These are phyloP conservation scores for Calycina marina DNA, from an alignment of 2,329 filamentous ascomycete genomes.

Conservation along the genomic window DNA sequence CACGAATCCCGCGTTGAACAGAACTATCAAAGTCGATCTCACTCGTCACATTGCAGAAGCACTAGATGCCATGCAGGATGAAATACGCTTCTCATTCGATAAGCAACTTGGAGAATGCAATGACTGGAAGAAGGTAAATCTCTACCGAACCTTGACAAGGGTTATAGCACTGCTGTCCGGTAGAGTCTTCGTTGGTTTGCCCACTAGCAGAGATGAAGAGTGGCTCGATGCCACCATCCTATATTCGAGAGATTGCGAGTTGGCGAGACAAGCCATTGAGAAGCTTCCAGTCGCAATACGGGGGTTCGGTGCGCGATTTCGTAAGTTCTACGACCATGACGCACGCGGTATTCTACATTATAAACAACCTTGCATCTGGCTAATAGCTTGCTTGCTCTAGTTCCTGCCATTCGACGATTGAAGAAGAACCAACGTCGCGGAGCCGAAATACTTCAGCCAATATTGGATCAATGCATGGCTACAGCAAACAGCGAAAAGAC, in stretches of 20 bases:
- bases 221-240: conserved; percentile 13
- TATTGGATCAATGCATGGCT: too few relatives aligned
- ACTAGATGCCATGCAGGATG: conserved; percentile 14
- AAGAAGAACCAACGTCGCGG: not conserved
- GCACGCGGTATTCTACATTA: not conserved
- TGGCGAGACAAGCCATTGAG: not conserved
- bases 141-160: conserved; percentile 23
- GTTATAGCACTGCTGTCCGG: conserved; percentile 27
- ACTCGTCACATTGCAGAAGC: conserved; percentile 11
- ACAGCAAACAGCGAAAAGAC: not conserved
- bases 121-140: conserved; percentile 22
- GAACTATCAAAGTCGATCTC: conserved; percentile 14
- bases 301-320: not conserved
- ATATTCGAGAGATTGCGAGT: conserved; percentile 6
- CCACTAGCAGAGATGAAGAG: conserved; percentile 15
- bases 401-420: not conserved
- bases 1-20: conserved; percentile 5
- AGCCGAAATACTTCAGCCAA: too few relatives aligned
- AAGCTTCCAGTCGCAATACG: not conserved
- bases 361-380: not conserved
- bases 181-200: conserved; percentile 15
- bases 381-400: not conserved
- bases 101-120: conserved; percentile 12
- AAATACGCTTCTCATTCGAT: conserved; percentile 11
- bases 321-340: too few relatives aligned